Evolutionary conservation across 2,329 filamentous ascomycete genomes (phyloP).

Genomic region (Alternaria metachromatica): DNA sequence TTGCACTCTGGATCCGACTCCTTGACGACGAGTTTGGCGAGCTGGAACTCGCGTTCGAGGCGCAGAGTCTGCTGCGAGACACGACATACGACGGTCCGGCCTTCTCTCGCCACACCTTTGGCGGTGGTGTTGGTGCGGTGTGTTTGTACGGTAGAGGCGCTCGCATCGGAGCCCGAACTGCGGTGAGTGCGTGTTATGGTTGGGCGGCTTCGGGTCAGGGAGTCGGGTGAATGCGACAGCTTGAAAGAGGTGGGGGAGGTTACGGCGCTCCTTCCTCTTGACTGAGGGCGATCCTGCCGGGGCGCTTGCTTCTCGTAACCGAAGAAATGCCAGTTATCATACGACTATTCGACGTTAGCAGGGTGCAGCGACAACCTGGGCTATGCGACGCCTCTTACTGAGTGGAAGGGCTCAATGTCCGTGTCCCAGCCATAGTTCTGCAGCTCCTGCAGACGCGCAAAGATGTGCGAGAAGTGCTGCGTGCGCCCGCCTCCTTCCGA

Average conservation of each 20-base stretch:
- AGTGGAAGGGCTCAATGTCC: slow-evolving; percentile 56
- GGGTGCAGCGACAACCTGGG: not conserved
- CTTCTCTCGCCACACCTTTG: slow-evolving; percentile 50
- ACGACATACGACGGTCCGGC: slow-evolving; percentile 73
- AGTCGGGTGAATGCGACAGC: slow-evolving; percentile 40
- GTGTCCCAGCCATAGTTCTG: slow-evolving; percentile 50
- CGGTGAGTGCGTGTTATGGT: slow-evolving; percentile 35
- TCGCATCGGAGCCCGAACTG: slow-evolving; percentile 47
- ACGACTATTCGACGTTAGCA: slow-evolving; percentile 60
- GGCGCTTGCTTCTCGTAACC: slow-evolving; percentile 41
- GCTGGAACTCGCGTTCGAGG: slow-evolving; percentile 86
- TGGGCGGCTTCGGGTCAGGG: slow-evolving; percentile 29
- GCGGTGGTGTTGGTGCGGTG: slow-evolving; percentile 57
- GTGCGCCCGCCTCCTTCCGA: slow-evolving; percentile 17
- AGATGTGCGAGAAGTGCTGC: slow-evolving; percentile 41
- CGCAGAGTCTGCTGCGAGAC: slow-evolving; percentile 82
- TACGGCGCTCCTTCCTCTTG: slow-evolving; percentile 33
- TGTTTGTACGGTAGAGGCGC: slow-evolving; percentile 52
- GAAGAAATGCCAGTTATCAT: slow-evolving; percentile 80
- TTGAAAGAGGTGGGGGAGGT: slow-evolving; percentile 33
- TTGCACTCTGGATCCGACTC: slow-evolving; percentile 74
- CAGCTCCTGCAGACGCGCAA: slow-evolving; percentile 47
- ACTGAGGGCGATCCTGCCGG: slow-evolving; percentile 26
- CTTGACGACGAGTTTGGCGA: slow-evolving; percentile 74
- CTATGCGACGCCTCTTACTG: slow-evolving; percentile 37